A percentile compares a stretch with the other conserved stretches of the same genome.
Conservation (phyloP, 768 basidiomycete species). For the Mrakia hoshinonis region DNA sequence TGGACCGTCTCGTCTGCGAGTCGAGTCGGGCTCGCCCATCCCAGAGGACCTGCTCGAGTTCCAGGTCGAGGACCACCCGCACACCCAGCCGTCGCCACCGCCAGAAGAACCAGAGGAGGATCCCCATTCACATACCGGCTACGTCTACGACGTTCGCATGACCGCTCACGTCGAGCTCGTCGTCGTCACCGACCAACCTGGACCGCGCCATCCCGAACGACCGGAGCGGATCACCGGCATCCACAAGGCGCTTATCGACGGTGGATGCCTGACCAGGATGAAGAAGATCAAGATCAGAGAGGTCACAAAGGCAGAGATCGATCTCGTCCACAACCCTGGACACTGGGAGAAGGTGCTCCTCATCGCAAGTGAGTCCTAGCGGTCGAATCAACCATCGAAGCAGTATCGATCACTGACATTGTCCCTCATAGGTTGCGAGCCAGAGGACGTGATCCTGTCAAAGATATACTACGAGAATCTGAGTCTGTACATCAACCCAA, state of each 20-base stretch:
- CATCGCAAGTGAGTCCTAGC: conserved; percentile 15
- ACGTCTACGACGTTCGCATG: conserved; percentile 77
- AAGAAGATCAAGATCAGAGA: conserved; percentile 64
- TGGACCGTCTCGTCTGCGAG: conserved; percentile 1
- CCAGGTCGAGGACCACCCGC: background rate
- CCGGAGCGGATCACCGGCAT: conserved; percentile 71
- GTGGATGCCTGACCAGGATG: conserved; percentile 61
- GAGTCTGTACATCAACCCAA: conserved; percentile 81
- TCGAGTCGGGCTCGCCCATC: background rate
- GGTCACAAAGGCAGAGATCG: conserved; percentile 65
- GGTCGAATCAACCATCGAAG: background rate
- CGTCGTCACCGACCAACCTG: conserved; percentile 33
- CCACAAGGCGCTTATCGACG: conserved; percentile 55
- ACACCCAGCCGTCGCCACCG: background rate
- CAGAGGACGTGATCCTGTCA: too few species aligned
- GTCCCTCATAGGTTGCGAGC: too few species aligned
- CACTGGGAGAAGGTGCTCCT: conserved; percentile 83
- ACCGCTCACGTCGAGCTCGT: conserved; percentile 59
- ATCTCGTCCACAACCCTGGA: conserved; percentile 81
- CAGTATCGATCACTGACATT: background rate
- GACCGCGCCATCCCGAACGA: conserved; percentile 56
- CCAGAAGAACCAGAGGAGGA: background rate
- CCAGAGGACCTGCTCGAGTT: background rate
- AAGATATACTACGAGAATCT: conserved; percentile 88
- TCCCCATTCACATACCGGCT: background rate